Conservation (phyloP, 441 rosid species). For the Euphorbia schlechtendalii region DNA sequence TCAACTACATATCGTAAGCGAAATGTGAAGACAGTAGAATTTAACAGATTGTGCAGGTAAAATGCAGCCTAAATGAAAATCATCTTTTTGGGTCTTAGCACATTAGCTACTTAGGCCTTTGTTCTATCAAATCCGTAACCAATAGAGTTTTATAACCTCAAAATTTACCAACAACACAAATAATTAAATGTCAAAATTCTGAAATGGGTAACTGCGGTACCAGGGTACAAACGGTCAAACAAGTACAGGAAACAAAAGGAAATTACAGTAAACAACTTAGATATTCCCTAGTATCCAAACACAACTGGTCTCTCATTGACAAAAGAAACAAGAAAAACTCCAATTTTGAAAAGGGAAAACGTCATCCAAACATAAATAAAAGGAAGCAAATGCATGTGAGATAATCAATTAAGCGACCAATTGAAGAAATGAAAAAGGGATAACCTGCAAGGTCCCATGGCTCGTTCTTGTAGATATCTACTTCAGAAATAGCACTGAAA, state of each 20-base stretch:
- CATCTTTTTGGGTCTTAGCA: too few relatives aligned
- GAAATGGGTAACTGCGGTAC: too few relatives aligned
- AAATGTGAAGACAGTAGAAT: not conserved
- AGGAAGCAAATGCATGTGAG: not conserved
- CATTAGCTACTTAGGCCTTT: too few relatives aligned
- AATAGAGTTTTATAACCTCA: too few relatives aligned
- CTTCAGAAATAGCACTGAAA: conserved; percentile 66
- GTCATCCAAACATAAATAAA: not conserved
- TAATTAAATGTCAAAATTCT: too few relatives aligned
- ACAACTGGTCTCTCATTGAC: not conserved
- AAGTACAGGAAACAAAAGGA: too few relatives aligned
- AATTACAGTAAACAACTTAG: not conserved
- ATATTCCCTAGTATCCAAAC: too few relatives aligned
- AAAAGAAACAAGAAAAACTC: too few relatives aligned
- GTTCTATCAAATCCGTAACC: too few relatives aligned
- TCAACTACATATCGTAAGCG: not conserved
- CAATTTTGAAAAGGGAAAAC: too few relatives aligned
- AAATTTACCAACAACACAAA: too few relatives aligned
- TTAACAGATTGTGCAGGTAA: not conserved
- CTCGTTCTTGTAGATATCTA: conserved; percentile 83
- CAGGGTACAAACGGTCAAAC: too few relatives aligned
- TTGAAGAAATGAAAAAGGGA: not conserved
- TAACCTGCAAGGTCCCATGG: conserved; percentile 85
- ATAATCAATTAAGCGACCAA: not conserved
- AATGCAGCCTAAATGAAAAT: not conserved